phyloP scores from a whole-genome alignment of 2,329 filamentous ascomycete genomes.

The Neofusicoccum ribis region DNA sequence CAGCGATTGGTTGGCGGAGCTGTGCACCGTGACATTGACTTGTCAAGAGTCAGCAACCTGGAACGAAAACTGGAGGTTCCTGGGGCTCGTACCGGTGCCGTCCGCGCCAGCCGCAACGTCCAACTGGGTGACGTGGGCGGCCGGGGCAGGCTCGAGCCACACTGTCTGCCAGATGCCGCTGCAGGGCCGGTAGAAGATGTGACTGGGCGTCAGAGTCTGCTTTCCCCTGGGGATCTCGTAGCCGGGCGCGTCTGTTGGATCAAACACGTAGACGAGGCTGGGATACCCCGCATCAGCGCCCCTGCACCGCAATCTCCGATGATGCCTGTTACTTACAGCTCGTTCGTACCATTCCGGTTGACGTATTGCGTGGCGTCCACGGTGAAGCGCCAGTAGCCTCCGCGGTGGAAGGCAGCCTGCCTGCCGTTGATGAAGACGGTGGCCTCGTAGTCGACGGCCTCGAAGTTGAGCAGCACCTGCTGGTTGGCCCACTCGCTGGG shows the following conservation, averaged over 20 bases:
- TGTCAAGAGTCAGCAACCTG: neutral
- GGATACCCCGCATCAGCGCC: neutral
- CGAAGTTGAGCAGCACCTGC: constrained; percentile 56
- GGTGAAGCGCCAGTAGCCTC: constrained; percentile 64
- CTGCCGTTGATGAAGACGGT: constrained; percentile 61
- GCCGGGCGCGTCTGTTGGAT: constrained; percentile 61
- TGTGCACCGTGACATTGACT: constrained; percentile 61
- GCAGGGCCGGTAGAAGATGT: constrained; percentile 72
- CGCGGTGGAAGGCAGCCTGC: constrained; percentile 54
- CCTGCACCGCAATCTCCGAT: neutral
- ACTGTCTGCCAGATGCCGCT: constrained; percentile 75
- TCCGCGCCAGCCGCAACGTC: constrained; percentile 55
- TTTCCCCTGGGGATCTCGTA: constrained; percentile 67
- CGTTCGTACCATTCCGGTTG: constrained; percentile 49
- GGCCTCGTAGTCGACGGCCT: constrained; percentile 60
- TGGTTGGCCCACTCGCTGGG: constrained; percentile 49
- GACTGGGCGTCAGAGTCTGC: constrained; percentile 57
- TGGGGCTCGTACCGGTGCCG: constrained; percentile 29
- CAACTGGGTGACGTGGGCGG: constrained; percentile 58
- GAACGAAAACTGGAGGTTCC: neutral
- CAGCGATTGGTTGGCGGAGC: constrained; percentile 37
- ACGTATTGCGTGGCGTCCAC: constrained; percentile 57
- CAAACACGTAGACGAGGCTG: constrained; percentile 65
- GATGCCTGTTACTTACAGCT: constrained; percentile 47
- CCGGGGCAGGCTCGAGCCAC: constrained; percentile 66